These are phyloP conservation scores for Metschnikowia corniflorae DNA, from an alignment of 805 yeast genomes.

Conservation along the genomic window DNA sequence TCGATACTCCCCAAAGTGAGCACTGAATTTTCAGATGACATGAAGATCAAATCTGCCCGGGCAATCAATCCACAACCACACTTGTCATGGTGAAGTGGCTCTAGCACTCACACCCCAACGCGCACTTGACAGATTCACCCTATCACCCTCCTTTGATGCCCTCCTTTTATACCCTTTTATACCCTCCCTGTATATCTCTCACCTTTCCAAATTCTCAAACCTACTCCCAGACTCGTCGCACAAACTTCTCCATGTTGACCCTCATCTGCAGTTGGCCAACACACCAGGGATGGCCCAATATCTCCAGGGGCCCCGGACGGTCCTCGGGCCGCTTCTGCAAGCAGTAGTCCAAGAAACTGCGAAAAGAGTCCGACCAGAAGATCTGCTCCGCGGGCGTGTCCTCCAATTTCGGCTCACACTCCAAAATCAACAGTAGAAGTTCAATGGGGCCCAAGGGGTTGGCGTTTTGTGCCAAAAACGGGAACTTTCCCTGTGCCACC, in stretches of 20 bases:
- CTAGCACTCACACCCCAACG: too few relatives aligned
- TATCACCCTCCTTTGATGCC: too few relatives aligned
- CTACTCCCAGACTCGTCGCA: constrained; percentile 75
- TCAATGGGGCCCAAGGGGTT: constrained; percentile 68
- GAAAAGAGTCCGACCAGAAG: constrained; percentile 77
- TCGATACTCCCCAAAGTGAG: too few relatives aligned
- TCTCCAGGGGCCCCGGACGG: constrained; percentile 90
- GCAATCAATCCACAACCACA: too few relatives aligned
- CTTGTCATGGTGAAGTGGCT: too few relatives aligned
- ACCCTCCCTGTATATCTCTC: too few relatives aligned
- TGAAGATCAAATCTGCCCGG: too few relatives aligned
- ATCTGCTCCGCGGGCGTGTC: constrained; percentile 78
- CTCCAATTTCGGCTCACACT: constrained; percentile 71
- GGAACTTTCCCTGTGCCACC: constrained; percentile 90
- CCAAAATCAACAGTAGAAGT: constrained; percentile 72
- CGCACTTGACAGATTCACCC: too few relatives aligned
- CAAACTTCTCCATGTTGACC: constrained; percentile 85
- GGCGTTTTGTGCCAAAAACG: constrained; percentile 46
- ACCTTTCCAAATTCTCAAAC: too few relatives aligned
- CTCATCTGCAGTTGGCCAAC: constrained; percentile 65
- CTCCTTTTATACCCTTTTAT: too few relatives aligned
- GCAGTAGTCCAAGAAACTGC: constrained; percentile 77
- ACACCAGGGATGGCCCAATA: constrained; percentile 93
- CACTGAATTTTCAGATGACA: too few relatives aligned
- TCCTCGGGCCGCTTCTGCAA: constrained; percentile 73